Conservation (phyloP, 768 basidiomycete genomes). For the Stropharia rugosoannulata region DNA sequence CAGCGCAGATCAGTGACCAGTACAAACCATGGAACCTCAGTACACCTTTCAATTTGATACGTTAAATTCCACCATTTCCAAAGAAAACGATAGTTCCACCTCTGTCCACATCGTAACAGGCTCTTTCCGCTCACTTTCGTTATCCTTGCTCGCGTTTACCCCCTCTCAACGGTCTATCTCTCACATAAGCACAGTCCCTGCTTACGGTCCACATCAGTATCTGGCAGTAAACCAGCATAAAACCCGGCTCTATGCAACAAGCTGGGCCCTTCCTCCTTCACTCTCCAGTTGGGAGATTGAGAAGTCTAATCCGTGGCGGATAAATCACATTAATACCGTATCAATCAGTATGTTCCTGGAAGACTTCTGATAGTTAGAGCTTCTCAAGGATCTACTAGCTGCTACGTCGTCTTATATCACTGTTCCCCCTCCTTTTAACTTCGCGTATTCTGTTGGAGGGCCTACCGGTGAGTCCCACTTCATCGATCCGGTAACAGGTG, state of each 20-base stretch:
- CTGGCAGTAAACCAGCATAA: slow-evolving; percentile 36
- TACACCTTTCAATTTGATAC: no score
- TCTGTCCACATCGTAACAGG: slow-evolving; percentile 40
- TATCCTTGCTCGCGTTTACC: slow-evolving; percentile 49
- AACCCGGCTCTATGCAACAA: slow-evolving; percentile 44
- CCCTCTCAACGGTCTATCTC: slow-evolving; percentile 37
- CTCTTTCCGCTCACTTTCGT: slow-evolving; percentile 51
- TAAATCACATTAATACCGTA: slow-evolving; percentile 41
- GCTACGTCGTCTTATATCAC: slow-evolving; percentile 54
- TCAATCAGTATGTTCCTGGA: slow-evolving; percentile 39
- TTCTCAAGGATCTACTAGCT: slow-evolving; percentile 25
- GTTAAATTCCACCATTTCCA: no score
- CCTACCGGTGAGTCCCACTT: slow-evolving; percentile 49
- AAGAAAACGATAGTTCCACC: background rate
- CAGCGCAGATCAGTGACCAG: no score
- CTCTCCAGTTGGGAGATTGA: slow-evolving; percentile 47
- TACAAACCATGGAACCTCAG: no score
- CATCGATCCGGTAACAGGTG: slow-evolving; percentile 33
- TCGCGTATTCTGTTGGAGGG: slow-evolving; percentile 50
- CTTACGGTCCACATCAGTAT: slow-evolving; percentile 53
- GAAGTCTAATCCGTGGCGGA: slow-evolving; percentile 22
- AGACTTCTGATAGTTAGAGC: background rate
- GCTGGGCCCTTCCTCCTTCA: slow-evolving; percentile 47
- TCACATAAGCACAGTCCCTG: slow-evolving; percentile 40
- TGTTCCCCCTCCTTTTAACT: slow-evolving; percentile 45